Evolutionary conservation across 179 eudicot species (phyloP), one percentile per base, ranked within the genome.

Genomic region (Camellia oleifera): DNA sequence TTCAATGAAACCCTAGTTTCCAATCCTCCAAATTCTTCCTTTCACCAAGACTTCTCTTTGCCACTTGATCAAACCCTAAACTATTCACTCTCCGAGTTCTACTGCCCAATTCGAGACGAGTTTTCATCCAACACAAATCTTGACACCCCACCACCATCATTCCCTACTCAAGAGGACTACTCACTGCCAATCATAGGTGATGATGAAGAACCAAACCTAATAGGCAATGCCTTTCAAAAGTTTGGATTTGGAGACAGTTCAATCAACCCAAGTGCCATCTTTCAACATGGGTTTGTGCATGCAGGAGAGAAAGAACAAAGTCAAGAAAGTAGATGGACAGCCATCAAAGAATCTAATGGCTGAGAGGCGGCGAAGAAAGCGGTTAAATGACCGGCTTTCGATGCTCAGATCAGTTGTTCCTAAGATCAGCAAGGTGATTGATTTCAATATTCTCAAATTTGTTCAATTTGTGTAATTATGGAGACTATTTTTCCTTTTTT

Each of bases 341-440:
- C 98, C 97, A 0, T 91, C 98, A 0, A 94, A 94, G 88, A 94
- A 94, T 77, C 86, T 94, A 1, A 92, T 94, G 98, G 98, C 98
- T 0, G 98, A 94, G 81, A 87, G 98, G n/a, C 78, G 98, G 68
- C 75, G 98, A 66, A 86, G 98, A 61, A 94, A 94, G 84, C 77
- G 95, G 12, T 72, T 94, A 17, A 94, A 94, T 82, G 98, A 94
- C 67, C 86, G 98, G 5, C 91, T 94, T 10, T 90, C 94, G 5
- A 93, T 94, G 98, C 94, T 94, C 68, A 80, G 98, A 91, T 94
- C 98, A n/a, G 93, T 94, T 74, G 98, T 94, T 56, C 98, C 98
- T 13, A 94, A 94, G 87, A 94, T 94, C 20, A 94, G 92, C 88
- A 94, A 93, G 98, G 98, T 92, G 85, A 54, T 54, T 4, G 52